Conservation (phyloP, 495 filamentous ascomycete species). For the Echria macrotheca region DNA sequence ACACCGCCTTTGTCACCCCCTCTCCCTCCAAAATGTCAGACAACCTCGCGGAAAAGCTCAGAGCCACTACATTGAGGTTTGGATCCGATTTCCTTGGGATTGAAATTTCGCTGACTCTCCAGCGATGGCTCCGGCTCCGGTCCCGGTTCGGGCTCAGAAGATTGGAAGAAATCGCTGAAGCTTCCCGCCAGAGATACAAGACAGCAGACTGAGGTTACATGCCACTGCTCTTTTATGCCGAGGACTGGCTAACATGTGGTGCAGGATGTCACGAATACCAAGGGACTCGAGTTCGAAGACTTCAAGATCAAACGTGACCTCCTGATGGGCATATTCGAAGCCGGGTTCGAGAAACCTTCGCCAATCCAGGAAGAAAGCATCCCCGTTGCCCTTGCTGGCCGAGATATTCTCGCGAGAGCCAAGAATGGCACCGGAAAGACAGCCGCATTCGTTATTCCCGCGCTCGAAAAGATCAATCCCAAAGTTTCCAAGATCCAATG, state of each 20-base stretch:
- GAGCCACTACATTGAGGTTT: slow-evolving; percentile 66
- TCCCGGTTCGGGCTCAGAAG: slow-evolving; percentile 52
- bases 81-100: slow-evolving; percentile 17
- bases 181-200: slow-evolving; percentile 76
- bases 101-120: slow-evolving; percentile 18
- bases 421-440: slow-evolving; percentile 99
- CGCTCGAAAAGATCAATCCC: slow-evolving; percentile 90
- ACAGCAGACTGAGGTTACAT: slow-evolving; percentile 84
- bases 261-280: slow-evolving; percentile 94
- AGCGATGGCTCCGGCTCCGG: slow-evolving; percentile 46
- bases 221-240: background rate
- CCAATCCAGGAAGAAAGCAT: slow-evolving; percentile 99
- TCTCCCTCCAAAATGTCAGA: slow-evolving; percentile 46
- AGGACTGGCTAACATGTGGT: slow-evolving; percentile 4
- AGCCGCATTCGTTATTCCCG: slow-evolving; percentile 93
- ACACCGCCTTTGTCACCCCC: no score
- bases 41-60: slow-evolving; percentile 61
- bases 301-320: slow-evolving; percentile 90
- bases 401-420: slow-evolving; percentile 91
- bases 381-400: slow-evolving; percentile 87
- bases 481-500: slow-evolving; percentile 93
- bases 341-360: slow-evolving; percentile 96
- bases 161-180: slow-evolving; percentile 77
- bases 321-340: slow-evolving; percentile 98
- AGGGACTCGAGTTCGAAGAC: slow-evolving; percentile 95